Evolutionary conservation across 2,329 filamentous ascomycete genomes (phyloP), one percentile per base, ranked within the genome.

Genomic region (Ophiostoma sp.): DNA sequence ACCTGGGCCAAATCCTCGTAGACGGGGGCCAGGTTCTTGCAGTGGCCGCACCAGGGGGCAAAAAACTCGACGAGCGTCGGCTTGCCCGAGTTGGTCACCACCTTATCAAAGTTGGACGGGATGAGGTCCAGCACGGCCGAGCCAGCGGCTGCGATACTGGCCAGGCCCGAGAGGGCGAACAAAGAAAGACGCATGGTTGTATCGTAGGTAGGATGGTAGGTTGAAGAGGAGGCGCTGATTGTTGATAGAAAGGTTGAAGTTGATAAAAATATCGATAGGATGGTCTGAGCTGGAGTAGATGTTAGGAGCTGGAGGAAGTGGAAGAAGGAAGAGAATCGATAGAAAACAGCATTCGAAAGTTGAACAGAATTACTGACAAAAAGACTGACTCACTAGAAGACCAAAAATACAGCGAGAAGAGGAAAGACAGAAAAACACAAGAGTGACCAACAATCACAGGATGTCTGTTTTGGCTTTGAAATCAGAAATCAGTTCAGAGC

Each of bases 11-110:
- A 90, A 81, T 99, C 93, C 82, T 99, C 96, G 83, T 97, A 99
- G 74, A 97, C 86, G 69, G 96, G 97, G 19, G 96, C 96, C 45
- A 99, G 92, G 80, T 86, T 97, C 89, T 98, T 98, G 93, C 96
- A 99, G 88, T 99, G 96, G 42, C 96, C 97, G 81, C 96, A 99
- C 96, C 96, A 99, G 31, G 95, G 95, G 45, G 96, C 96, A 81
- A 97, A 98, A 89, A 99, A 99, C 83, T 98, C 95, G 78, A 98
- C 94, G 33, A 99, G 91, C 0, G 96, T 95, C 59, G 96, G 95
- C 86, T 97, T 98, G 83, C 94, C 94, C 63, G 93, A 95, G 82
- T 97, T 90, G 75, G 97, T 87, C 76, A 97, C 94, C 72, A 97
- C 87, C 66, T 91, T 85, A 86, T 98, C 95, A 82, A 99, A 99